These are phyloP conservation scores for Tetrahymena malaccensis DNA, from an alignment of 73 alveolate species.

Conservation along the genomic window DNA sequence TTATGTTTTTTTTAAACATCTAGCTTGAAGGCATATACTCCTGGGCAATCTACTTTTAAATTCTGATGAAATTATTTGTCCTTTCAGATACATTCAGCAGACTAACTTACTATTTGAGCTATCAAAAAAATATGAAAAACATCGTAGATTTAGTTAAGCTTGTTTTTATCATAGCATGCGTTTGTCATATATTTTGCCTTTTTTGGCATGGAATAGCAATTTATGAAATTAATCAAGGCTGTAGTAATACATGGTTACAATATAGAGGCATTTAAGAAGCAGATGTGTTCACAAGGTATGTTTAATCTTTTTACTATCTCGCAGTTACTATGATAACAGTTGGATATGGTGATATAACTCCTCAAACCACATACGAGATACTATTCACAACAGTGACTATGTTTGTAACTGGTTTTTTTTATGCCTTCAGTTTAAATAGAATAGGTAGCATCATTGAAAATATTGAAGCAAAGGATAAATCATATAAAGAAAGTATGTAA, in stretches of 20 bases:
- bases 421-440: conserved; percentile 21
- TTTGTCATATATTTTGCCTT: not conserved
- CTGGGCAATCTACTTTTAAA: not conserved
- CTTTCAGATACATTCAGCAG: not conserved
- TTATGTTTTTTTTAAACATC: not conserved
- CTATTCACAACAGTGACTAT: conserved; percentile 57
- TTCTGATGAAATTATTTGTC: not conserved
- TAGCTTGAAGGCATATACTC: not conserved
- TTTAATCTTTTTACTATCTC: conserved; percentile 64
- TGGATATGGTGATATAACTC: conserved; percentile 88
- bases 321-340: too few species aligned
- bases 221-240: not conserved
- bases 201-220: not conserved
- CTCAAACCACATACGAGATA: conserved; percentile 52
- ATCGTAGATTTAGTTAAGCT: not conserved
- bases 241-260: not conserved
- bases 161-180: not conserved
- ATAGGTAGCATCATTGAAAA: conserved; percentile 23
- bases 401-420: conserved; percentile 44
- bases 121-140: not conserved
- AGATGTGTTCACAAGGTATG: not conserved
- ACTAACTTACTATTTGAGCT: not conserved
- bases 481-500: not conserved
- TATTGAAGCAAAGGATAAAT: not conserved
- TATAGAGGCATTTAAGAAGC: not conserved